Conservation (phyloP, 1,284 basidiomycete genomes). For the Singerocomus inundabilis region DNA sequence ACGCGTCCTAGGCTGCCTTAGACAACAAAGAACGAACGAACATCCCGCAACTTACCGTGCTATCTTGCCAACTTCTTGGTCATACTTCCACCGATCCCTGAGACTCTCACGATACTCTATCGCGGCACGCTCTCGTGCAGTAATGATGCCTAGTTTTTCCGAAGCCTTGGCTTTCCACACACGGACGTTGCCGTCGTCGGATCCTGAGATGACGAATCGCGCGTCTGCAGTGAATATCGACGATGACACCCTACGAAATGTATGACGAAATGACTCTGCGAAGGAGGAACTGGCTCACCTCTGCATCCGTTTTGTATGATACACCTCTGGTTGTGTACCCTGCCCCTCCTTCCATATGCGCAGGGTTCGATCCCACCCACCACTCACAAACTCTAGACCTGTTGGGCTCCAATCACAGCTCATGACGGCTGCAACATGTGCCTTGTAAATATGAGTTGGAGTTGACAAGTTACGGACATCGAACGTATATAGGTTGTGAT, state of each 20-base stretch:
- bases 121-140: slow-evolving; percentile 87
- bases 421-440: slow-evolving; percentile 95
- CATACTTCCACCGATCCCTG: slow-evolving; percentile 86
- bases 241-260: slow-evolving; percentile 58
- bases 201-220: slow-evolving; percentile 90
- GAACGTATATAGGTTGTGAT: slow-evolving; percentile 98
- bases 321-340: slow-evolving; percentile 85
- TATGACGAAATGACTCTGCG: slow-evolving; percentile 20
- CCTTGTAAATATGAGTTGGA: slow-evolving; percentile 96
- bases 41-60: slow-evolving; percentile 54
- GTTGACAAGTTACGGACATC: slow-evolving; percentile 85
- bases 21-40: slow-evolving; percentile 2
- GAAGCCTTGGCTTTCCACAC: slow-evolving; percentile 96
- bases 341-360: slow-evolving; percentile 90
- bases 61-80: slow-evolving; percentile 80
- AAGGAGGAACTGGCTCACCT: slow-evolving; percentile 47
- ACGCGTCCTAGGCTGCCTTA: slow-evolving; percentile 57
- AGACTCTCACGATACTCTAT: slow-evolving; percentile 93
- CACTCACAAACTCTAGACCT: slow-evolving; percentile 94
- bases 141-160: slow-evolving; percentile 90
- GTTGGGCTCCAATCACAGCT: slow-evolving; percentile 94
- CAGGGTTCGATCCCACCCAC: slow-evolving; percentile 94
- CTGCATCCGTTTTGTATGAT: slow-evolving; percentile 99
- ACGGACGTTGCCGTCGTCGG: slow-evolving; percentile 95
- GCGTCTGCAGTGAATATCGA: slow-evolving; percentile 87